A percentile compares a stretch with the other conserved stretches of the same genome.
Evolutionary conservation across 495 filamentous ascomycete species (phyloP).

Genomic region (Hyphodiscus hymeniophilus): DNA sequence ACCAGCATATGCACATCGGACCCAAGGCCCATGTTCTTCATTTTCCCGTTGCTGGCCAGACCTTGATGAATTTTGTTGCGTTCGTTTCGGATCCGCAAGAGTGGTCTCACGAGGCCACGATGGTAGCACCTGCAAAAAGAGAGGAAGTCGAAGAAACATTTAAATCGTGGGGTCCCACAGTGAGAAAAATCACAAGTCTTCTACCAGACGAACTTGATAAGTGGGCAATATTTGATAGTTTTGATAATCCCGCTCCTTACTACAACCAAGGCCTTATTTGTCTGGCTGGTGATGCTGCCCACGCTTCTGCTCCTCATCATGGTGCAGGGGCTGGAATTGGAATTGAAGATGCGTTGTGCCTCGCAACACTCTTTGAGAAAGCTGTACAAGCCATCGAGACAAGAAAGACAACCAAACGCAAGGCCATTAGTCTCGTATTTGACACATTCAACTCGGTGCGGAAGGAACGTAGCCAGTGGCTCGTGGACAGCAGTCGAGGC

Average conservation of each 20-base stretch:
- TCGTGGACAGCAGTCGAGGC: conserved; percentile 27
- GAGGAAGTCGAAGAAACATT: conserved; percentile 24
- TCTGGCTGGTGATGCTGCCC: conserved; percentile 35
- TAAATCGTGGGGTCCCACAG: not conserved
- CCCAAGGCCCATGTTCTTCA: conserved; percentile 35
- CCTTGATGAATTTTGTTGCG: conserved; percentile 39
- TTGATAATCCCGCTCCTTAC: conserved; percentile 25
- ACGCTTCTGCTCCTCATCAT: conserved; percentile 34
- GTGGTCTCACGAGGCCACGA: conserved; percentile 28
- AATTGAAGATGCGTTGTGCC: conserved; percentile 14
- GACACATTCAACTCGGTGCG: conserved; percentile 16
- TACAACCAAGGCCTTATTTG: conserved; percentile 25
- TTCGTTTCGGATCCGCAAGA: conserved; percentile 33
- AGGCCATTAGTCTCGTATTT: too few relatives aligned
- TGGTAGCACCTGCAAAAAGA: conserved; percentile 19
- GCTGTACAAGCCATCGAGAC: not conserved
- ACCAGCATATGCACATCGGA: conserved; percentile 36
- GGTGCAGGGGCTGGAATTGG: conserved; percentile 30
- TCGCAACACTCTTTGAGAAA: not conserved
- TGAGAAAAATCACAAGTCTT: conserved; percentile 3
- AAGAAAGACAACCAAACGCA: not conserved
- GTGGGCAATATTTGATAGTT: conserved; percentile 35
- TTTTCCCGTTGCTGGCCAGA: conserved; percentile 34
- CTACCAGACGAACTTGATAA: conserved; percentile 1
- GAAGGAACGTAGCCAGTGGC: conserved; percentile 25